A percentile compares a stretch with the other conserved stretches of the same genome.
Evolutionary conservation across 2,329 filamentous ascomycete genomes (phyloP).

Genomic region (Clonostachys chloroleuca): DNA sequence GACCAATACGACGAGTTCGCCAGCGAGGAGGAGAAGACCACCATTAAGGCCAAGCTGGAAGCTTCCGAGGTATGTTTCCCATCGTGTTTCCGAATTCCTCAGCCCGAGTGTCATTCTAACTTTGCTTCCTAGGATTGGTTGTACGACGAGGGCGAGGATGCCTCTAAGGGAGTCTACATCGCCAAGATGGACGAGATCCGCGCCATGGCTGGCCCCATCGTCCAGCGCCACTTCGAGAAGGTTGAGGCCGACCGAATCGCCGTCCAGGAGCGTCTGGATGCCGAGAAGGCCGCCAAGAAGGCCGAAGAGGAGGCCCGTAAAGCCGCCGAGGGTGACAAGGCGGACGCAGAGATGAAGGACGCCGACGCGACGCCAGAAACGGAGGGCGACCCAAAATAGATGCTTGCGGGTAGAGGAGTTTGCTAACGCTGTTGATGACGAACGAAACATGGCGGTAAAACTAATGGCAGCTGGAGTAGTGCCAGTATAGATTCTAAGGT

Average conservation of each 20-base stretch:
- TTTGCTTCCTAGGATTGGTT: conserved; percentile 75
- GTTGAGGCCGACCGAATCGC: conserved; percentile 81
- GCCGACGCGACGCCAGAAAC: conserved; percentile 48
- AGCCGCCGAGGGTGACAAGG: conserved; percentile 46
- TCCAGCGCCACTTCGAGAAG: conserved; percentile 95
- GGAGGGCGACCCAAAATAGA: conserved; percentile 32
- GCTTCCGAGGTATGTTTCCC: conserved; percentile 69
- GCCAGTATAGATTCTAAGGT: no score
- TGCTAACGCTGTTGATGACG: conserved; percentile 6
- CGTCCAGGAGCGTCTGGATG: conserved; percentile 70
- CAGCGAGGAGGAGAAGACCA: conserved; percentile 87
- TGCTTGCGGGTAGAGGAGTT: neutral
- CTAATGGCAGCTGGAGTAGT: neutral
- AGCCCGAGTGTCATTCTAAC: neutral
- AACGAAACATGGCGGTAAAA: conserved; percentile 9
- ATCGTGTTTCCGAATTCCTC: neutral
- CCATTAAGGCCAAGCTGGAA: conserved; percentile 79
- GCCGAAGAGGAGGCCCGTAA: conserved; percentile 52
- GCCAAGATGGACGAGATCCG: conserved; percentile 96
- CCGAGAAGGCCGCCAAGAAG: conserved; percentile 74
- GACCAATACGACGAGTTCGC: conserved; percentile 86
- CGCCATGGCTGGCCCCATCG: conserved; percentile 82
- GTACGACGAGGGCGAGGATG: conserved; percentile 94
- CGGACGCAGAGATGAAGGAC: conserved; percentile 61
- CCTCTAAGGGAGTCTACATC: conserved; percentile 88